Conservation (phyloP, 1,284 basidiomycete genomes). For the Leccinum huronense region DNA sequence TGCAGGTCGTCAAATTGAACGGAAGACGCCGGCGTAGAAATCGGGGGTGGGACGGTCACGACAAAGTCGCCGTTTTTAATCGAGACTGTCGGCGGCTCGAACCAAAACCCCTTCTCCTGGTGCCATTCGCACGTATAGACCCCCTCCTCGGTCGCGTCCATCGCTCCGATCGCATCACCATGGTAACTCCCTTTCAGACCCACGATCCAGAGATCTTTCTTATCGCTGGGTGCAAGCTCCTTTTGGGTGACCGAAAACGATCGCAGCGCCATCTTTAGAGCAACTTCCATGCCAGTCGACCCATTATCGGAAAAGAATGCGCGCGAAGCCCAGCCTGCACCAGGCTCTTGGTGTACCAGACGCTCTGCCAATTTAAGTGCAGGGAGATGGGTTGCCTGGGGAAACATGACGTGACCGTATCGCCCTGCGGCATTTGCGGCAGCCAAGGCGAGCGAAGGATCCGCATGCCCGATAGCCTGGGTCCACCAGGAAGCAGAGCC, state of each 20-base stretch:
- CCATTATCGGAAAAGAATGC: constrained; percentile 96
- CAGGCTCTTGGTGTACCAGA: constrained; percentile 68
- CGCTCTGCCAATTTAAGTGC: constrained; percentile 79
- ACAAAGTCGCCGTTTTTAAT: constrained; percentile 62
- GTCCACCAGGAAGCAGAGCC: constrained; percentile 99
- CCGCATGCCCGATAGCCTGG: constrained; percentile 85
- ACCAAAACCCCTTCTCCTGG: constrained; percentile 88
- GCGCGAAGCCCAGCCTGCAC: constrained; percentile 85
- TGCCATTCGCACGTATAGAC: constrained; percentile 99
- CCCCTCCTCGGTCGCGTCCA: constrained; percentile 92
- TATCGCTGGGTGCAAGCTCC: constrained; percentile 37
- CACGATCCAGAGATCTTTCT: constrained; percentile 73
- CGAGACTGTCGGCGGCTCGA: constrained; percentile 82
- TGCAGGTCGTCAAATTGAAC: constrained; percentile 47
- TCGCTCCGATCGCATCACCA: constrained; percentile 96
- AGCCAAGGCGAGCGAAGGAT: constrained; percentile 77
- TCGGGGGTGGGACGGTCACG: constrained; percentile 58
- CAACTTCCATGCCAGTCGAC: constrained; percentile 94
- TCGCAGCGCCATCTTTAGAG: constrained; percentile 94
- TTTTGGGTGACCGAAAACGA: constrained; percentile 53
- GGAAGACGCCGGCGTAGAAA: constrained; percentile 37
- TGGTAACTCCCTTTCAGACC: constrained; percentile 95
- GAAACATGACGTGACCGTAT: constrained; percentile 97
- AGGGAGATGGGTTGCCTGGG: constrained; percentile 83
- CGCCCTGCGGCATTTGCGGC: constrained; percentile 89